Percentiles rank a stretch among this genome's conserved stretches.
phyloP scores from a whole-genome alignment of 805 yeast species.

The Lipomyces lipofer region DNA sequence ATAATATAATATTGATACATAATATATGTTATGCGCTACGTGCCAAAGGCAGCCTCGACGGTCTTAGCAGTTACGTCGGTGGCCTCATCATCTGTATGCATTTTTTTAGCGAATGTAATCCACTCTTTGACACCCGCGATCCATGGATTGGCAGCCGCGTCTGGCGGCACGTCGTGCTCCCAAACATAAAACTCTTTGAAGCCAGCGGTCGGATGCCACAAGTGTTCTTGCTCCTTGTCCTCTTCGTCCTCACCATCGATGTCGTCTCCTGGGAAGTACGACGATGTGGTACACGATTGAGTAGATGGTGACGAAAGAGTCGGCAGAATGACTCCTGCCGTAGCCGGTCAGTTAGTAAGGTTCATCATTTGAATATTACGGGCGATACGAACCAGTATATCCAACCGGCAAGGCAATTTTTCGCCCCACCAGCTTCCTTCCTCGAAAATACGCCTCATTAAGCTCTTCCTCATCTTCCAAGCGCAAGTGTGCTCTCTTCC shows the following conservation, averaged over 20 bases:
- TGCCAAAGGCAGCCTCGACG: too few relatives aligned
- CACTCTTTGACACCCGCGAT: conserved; percentile 21
- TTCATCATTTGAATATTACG: not conserved
- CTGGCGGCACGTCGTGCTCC: conserved; percentile 26
- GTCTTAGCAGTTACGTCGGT: too few relatives aligned
- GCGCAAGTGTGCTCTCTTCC: not conserved
- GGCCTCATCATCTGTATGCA: too few relatives aligned
- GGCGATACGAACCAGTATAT: conserved; percentile 9
- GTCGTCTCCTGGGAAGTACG: not conserved
- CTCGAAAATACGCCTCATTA: conserved; percentile 26
- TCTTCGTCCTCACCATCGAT: conserved; percentile 6
- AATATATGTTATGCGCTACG: too few relatives aligned
- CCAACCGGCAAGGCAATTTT: conserved; percentile 11
- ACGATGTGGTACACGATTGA: not conserved
- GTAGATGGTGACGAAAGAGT: not conserved
- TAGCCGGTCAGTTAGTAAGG: conserved; percentile 1
- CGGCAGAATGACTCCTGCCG: not conserved
- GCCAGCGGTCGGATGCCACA: conserved; percentile 10
- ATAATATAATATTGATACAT: too few relatives aligned
- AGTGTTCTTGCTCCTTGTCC: not conserved
- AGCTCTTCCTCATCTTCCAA: not conserved
- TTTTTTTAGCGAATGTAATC: conserved; percentile 19
- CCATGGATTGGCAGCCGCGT: conserved; percentile 10
- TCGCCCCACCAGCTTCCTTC: conserved; percentile 19
- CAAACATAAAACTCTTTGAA: conserved; percentile 20